Evolutionary conservation across 768 basidiomycete genomes (phyloP), one percentile per base, ranked within the genome.

Genomic region (Agaricus blazei): DNA sequence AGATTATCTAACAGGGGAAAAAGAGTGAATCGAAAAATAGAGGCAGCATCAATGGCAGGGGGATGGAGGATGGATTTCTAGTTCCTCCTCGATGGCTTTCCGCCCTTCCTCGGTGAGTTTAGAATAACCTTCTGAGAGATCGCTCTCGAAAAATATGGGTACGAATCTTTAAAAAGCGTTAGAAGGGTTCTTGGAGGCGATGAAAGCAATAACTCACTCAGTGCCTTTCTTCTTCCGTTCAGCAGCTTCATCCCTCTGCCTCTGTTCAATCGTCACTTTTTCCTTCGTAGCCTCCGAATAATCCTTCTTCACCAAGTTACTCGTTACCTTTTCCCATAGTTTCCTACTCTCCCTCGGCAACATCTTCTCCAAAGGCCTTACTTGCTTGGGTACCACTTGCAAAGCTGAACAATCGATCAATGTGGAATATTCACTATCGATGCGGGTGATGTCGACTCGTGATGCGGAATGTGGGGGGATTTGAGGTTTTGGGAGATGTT

Each of bases 201-300:
- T 52, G 44, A 40, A 42, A 31, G 59, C 60, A 52, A 52, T 37
- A 8, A 88, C 91, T 75, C 64, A 96, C 91, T 81, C 78, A 29
- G 82, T 68, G 15, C 88, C 90, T 55, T 83, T 88, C 68, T 78
- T 80, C 76, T 92, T 95, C 71, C 93, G 77, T 68, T 93, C 90
- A 9, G 87, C 88, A 5, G 93, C 90, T 31, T 84, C 81, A 57
- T 98, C 94, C 49, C 97, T 75, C 76, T 98, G 97, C 65, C 68
- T 81, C 79, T 98, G 96, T 72, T 99, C 97, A 54, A 99, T 96
- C 4, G 70, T 70, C 51, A 93, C 81, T 77, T 99, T 99, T 74
- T 88, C 82, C 75, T 79, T 89, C 55, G 93, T 98, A 51, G 97
- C 97, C 41, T 95, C 92, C 24, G 81, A 78, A 70, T 81, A 99